Evolutionary conservation across 2,329 filamentous ascomycete genomes (phyloP).

Genomic region (Ophiostoma tasmaniense): DNA sequence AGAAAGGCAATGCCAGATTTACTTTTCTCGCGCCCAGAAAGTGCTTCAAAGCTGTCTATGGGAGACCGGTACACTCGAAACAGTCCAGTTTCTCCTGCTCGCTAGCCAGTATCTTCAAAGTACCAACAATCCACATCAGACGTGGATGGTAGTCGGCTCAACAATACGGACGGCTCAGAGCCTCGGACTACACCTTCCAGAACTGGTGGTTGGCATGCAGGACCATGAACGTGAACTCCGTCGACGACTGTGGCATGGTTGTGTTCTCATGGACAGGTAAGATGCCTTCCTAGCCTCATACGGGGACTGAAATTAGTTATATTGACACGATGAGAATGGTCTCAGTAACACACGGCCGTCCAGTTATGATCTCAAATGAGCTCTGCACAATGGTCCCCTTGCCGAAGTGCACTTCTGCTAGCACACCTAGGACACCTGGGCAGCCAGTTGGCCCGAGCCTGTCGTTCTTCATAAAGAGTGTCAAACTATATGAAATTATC

Average conservation of each 20-base stretch:
- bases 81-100: not conserved
- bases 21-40: not conserved
- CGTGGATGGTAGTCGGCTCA: not conserved
- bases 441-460: not conserved
- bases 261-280: not conserved
- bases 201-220: not conserved
- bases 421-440: not conserved
- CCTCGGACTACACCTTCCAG: not conserved
- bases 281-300: not conserved
- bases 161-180: not conserved
- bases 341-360: not conserved
- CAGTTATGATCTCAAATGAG: not conserved
- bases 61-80: not conserved
- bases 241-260: not conserved
- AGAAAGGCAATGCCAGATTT: not conserved
- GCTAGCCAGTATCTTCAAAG: not conserved
- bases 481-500: not conserved
- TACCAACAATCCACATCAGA: not conserved
- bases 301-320: not conserved
- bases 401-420: not conserved
- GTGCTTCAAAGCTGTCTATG: not conserved
- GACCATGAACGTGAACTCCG: not conserved
- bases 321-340: not conserved
- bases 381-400: not conserved
- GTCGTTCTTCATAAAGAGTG: not conserved